Evolutionary conservation across 225 moss, liverwort and hornwort genomes (phyloP), one percentile per base, ranked within the genome.

Genomic region (Antitrichia curtipendula): DNA sequence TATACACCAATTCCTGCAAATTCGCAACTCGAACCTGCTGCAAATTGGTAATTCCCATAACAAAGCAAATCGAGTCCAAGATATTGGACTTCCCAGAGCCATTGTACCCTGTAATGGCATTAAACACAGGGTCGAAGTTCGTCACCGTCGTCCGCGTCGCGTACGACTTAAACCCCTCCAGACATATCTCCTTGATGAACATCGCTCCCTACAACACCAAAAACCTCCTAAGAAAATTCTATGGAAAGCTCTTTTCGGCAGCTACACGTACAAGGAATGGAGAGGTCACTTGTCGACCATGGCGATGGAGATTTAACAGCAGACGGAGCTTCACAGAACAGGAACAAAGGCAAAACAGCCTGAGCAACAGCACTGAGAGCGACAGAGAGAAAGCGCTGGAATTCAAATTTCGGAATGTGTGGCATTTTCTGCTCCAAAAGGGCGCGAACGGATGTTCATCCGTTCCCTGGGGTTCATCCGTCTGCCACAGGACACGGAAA

Each of bases 41-140:
- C 92, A 98, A 86, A 87, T 98, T 98, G 85, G 96, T 95, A 84
- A 98, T 98, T 40, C 98, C 98, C 91, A 98, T 96, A 75, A 98
- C 98, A 82, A 98, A 98, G 89, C 98, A 98, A 75, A 98, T 98
- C 28, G 97, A 96, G 91, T 98, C 98, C 91, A 98, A 90, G 65
- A 98, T 98, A 60, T 97, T 98, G 72, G 98, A 98, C 89, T 98
- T 98, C 74, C 98, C 98, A 10, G 98, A 97, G 88, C 98, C 98
- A 92, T 98, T 98, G 62, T 95, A 95, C 45, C 98, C 98, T 85
- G 97, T 98, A 36, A 98, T 97, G 36, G 97, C 98, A 80, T 98
- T 98, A 85, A 98, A 97, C 64, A 94, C 93, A 16, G 97, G 98
- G 91, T 98, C 98, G 88, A 98, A 98, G 72, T 96, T 97, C 8